Evolutionary conservation across 2,329 filamentous ascomycete species (phyloP).

Genomic region (Calycina herbarum): DNA sequence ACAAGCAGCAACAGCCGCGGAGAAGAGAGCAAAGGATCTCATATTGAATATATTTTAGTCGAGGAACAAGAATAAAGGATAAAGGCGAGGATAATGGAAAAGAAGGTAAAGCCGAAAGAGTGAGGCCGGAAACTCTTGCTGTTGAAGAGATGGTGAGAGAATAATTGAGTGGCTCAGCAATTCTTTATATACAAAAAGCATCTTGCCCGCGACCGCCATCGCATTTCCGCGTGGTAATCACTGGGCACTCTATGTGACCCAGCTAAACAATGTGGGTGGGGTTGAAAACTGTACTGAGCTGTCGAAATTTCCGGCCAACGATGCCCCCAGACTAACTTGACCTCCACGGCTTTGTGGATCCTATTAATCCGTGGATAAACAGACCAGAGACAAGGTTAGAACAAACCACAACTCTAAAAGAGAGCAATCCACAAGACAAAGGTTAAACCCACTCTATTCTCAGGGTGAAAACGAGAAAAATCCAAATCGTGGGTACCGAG

Average conservation of each 20-base stretch:
- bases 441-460: too few species aligned
- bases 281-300: neutral
- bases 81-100: neutral
- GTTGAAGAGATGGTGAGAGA: slow-evolving; percentile 4
- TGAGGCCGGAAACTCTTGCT: slow-evolving; percentile 1
- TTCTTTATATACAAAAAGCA: slow-evolving; percentile 1
- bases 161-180: neutral
- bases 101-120: neutral
- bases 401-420: too few species aligned
- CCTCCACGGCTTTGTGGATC: neutral
- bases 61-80: neutral
- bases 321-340: neutral
- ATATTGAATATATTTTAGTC: neutral
- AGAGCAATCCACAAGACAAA: too few species aligned
- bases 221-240: neutral
- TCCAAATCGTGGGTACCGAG: too few species aligned
- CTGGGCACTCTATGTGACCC: slow-evolving; percentile 4
- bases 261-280: neutral
- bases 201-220: neutral
- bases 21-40: slow-evolving; percentile 8
- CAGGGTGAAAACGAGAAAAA: too few species aligned
- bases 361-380: neutral
- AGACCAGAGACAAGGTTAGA: neutral
- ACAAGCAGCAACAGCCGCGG: slow-evolving; percentile 15
- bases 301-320: too few species aligned